These are phyloP conservation scores for Wickerhamiella dianesei DNA, from an alignment of 805 yeast species.

Conservation along the genomic window DNA sequence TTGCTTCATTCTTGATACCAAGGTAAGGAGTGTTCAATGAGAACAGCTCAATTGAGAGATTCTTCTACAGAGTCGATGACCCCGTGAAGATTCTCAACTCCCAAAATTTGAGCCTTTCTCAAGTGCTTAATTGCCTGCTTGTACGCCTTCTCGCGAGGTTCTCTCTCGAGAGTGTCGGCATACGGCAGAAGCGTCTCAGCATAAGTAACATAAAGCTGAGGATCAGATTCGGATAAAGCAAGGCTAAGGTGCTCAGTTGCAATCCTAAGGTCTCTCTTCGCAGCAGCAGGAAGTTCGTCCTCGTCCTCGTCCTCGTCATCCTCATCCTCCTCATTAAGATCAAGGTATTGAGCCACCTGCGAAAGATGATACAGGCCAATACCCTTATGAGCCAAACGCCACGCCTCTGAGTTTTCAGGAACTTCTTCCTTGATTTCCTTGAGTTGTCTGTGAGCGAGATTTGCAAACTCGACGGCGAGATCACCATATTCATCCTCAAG, in stretches of 20 bases:
- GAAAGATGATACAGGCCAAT: slow-evolving; percentile 24
- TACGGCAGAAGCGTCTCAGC: slow-evolving; percentile 77
- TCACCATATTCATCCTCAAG: background rate
- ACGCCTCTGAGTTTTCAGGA: slow-evolving; percentile 2
- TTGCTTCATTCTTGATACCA: too few species aligned
- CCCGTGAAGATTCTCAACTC: slow-evolving; percentile 26
- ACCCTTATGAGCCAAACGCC: slow-evolving; percentile 20
- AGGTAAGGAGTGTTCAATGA: too few species aligned
- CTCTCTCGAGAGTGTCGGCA: slow-evolving; percentile 59
- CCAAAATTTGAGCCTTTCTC: slow-evolving; percentile 22
- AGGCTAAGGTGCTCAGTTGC: slow-evolving; percentile 46
- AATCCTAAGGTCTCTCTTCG: slow-evolving; percentile 24
- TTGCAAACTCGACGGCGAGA: background rate
- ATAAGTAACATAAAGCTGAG: slow-evolving; percentile 65
- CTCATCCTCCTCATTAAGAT: slow-evolving; percentile 21
- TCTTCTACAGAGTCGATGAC: slow-evolving; percentile 25
- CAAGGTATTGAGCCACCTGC: slow-evolving; percentile 21
- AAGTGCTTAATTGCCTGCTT: slow-evolving; percentile 44
- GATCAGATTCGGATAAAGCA: slow-evolving; percentile 59
- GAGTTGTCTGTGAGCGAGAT: background rate
- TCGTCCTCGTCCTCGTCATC: slow-evolving; percentile 15
- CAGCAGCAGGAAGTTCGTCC: slow-evolving; percentile 11
- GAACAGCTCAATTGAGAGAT: too few species aligned
- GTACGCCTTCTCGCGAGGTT: slow-evolving; percentile 58
- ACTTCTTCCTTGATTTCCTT: slow-evolving; percentile 1